Conservation (phyloP, 768 basidiomycete species). For the Kwoniella sp. region DNA sequence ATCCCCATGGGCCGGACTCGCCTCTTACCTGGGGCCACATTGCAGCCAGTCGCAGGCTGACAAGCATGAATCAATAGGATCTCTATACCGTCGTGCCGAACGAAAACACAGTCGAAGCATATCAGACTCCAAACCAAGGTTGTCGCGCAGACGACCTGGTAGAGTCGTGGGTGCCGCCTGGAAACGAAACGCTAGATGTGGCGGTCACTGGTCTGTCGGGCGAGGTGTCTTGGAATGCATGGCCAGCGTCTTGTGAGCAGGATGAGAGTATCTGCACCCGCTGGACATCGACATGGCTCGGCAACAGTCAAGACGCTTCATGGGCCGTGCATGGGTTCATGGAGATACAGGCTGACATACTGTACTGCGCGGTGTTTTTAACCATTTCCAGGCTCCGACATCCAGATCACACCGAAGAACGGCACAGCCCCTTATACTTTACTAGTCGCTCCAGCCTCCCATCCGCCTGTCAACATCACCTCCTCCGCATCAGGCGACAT, state of each 20-base stretch:
- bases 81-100: slow-evolving; percentile 34
- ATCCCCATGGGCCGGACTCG: background rate
- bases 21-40: no score
- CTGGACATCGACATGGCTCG: no score
- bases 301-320: background rate
- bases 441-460: slow-evolving; percentile 41
- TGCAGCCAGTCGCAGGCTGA: no score
- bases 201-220: slow-evolving; percentile 30
- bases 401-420: slow-evolving; percentile 41
- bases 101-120: slow-evolving; percentile 25
- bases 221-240: slow-evolving; percentile 33
- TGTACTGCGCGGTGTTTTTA: background rate
- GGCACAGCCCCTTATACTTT: slow-evolving; percentile 45
- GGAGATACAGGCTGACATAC: background rate
- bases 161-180: slow-evolving; percentile 39
- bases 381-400: slow-evolving; percentile 42
- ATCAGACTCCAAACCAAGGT: slow-evolving; percentile 13
- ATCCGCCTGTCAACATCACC: slow-evolving; percentile 49
- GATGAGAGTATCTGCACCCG: no score
- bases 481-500: slow-evolving; percentile 10
- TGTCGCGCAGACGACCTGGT: slow-evolving; percentile 28
- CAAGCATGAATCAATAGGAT: slow-evolving; percentile 19
- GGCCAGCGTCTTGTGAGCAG: slow-evolving; percentile 39
- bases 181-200: slow-evolving; percentile 32
- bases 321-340: no score